Conservation (phyloP, 805 yeast species). For the Myxozyma nipponensis region DNA sequence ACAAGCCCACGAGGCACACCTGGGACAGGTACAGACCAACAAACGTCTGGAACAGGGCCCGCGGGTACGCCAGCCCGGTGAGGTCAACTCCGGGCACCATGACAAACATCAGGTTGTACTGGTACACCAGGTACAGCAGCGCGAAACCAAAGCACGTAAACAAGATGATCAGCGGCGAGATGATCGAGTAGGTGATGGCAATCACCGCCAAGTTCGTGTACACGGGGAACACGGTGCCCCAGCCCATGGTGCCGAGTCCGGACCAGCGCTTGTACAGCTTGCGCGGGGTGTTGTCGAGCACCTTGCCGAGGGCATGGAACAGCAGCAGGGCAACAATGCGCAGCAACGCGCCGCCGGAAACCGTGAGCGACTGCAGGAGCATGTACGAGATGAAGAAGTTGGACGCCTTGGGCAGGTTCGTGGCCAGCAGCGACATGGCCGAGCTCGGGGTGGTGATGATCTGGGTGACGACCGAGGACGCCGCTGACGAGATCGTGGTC, state of each 20-base stretch:
- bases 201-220: slow-evolving; percentile 73
- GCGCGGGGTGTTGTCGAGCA: slow-evolving; percentile 86
- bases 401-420: slow-evolving; percentile 80
- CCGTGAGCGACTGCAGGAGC: slow-evolving; percentile 72
- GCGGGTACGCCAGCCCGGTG: slow-evolving; percentile 80
- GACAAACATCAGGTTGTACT: slow-evolving; percentile 74
- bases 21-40: slow-evolving; percentile 87
- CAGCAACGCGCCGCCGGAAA: slow-evolving; percentile 70
- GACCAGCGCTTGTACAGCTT: slow-evolving; percentile 79
- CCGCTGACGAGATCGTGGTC: slow-evolving; percentile 77
- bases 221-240: slow-evolving; percentile 80
- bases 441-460: slow-evolving; percentile 60
- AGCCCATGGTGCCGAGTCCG: slow-evolving; percentile 60
- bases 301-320: slow-evolving; percentile 62
- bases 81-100: slow-evolving; percentile 63
- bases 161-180: slow-evolving; percentile 77
- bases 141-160: slow-evolving; percentile 70
- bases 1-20: slow-evolving; percentile 78
- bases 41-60: slow-evolving; percentile 83
- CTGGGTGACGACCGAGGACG: slow-evolving; percentile 71
- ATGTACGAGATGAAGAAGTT: slow-evolving; percentile 85
- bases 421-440: slow-evolving; percentile 73
- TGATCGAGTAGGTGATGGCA: slow-evolving; percentile 68
- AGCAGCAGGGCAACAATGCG: slow-evolving; percentile 72
- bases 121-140: slow-evolving; percentile 69